Evolutionary conservation across 2,329 filamentous ascomycete species (phyloP), one percentile per base, ranked within the genome.

Genomic region (Domatiomyces globalis): DNA sequence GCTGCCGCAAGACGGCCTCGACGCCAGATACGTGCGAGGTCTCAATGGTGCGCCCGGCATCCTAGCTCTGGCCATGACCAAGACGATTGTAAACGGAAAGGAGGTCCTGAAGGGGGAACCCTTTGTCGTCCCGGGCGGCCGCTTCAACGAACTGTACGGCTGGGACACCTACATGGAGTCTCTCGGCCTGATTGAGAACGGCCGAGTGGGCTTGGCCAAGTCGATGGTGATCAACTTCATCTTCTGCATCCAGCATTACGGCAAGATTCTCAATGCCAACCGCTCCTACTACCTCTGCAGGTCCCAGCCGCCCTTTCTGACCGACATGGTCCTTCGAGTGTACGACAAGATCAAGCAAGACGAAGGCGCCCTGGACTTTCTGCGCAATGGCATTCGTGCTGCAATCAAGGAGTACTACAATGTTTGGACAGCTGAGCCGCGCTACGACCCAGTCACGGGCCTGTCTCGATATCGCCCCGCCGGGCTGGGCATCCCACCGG

Each of bases 161-260:
- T 98, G 92, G 92, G 92, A 98, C 69, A 95, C 88, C 66, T 98
- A 96, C 73, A 96, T 98, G 88, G 87, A 90, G 66, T 92, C 90
- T 4, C 74, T 96, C 2, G 92, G 92, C 17, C 76, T 98, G 53
- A 73, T 96, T 53, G 80, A 87, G 60, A 87, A 90, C 63, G 85
- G 92, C 64, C 82, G 86, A 53, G 81, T 87, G 19, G 81, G 95
- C 62, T 72, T 96, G 51, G 88, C 88, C 59, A 95, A 95, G 72
- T 79, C 84, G 48, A 96, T 98, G 87, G 89, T 96, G 49, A 75
- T 79, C 61, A 94, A 98, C 71, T 96, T 96, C 67, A 94, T 87
- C 67, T 98, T 98, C 73, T 94, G 87, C 70, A 96, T 98, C 68
- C 83, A 89, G 66, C 90, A 98, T 69, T 98, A 98, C 65, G 90